Conservation (phyloP, 176 grass and related monocot species). For the Aegilops tauschii region DNA sequence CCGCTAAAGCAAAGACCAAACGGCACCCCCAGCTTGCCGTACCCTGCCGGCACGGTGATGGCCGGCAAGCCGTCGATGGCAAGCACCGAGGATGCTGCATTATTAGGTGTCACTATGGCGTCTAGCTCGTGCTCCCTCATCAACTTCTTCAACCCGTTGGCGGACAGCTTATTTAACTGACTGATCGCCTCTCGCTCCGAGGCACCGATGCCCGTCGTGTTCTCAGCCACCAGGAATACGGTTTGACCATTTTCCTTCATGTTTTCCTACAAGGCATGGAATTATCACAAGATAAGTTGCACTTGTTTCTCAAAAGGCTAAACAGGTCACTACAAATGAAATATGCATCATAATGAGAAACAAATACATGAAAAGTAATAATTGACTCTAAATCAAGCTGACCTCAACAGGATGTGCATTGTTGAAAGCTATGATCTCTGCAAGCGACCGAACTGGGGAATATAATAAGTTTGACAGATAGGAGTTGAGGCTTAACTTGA, state of each 20-base stretch:
- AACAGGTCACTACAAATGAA: background rate
- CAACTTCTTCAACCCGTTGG: conserved; percentile 38
- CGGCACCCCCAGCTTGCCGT: conserved; percentile 28
- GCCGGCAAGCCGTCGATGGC: conserved; percentile 58
- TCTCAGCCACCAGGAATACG: conserved; percentile 41
- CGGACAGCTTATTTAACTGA: conserved; percentile 42
- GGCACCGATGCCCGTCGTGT: conserved; percentile 35
- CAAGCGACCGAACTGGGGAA: conserved; percentile 52
- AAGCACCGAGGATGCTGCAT: background rate
- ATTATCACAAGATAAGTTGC: background rate
- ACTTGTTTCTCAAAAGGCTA: background rate
- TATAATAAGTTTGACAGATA: conserved; percentile 44
- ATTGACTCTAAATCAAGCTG: background rate
- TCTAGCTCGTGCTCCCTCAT: conserved; percentile 47
- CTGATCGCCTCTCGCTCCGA: conserved; percentile 17
- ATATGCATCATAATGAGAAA: background rate
- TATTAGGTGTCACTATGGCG: conserved; percentile 27
- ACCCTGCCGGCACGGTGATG: conserved; percentile 64
- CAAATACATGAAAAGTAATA: background rate
- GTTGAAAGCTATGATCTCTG: conserved; percentile 71
- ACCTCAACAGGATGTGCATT: conserved; percentile 42
- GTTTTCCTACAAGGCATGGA: conserved; percentile 33
- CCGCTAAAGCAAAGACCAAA: conserved; percentile 64
- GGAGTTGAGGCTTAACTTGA: conserved; percentile 47
- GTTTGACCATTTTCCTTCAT: conserved; percentile 42